A percentile compares a stretch with the other conserved stretches of the same genome.
Evolutionary conservation across 805 yeast species (phyloP).

Genomic region (Zygotorulaspora chibaensis): DNA sequence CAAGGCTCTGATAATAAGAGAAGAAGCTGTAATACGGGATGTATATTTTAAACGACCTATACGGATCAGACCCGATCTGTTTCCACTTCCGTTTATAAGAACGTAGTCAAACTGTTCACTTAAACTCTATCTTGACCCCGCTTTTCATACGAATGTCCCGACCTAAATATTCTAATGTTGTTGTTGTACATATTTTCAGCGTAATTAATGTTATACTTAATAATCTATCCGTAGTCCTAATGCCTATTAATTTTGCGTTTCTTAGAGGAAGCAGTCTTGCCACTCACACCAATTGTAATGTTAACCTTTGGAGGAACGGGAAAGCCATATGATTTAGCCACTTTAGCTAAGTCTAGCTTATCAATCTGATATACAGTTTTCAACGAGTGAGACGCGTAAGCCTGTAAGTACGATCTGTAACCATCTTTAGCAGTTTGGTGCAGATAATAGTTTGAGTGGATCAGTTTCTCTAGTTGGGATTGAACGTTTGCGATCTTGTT

Average conservation of each 20-base stretch:
- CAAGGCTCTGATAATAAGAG: too few species aligned
- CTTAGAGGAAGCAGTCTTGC: conserved; percentile 45
- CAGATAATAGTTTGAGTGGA: conserved; percentile 86
- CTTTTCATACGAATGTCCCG: neutral
- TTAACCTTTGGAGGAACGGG: conserved; percentile 95
- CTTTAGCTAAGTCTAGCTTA: conserved; percentile 88
- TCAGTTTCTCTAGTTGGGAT: conserved; percentile 84
- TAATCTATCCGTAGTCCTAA: conserved; percentile 6
- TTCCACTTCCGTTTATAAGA: too few species aligned
- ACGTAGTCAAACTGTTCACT: too few species aligned
- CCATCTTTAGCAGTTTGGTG: conserved; percentile 97
- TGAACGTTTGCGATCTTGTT: conserved; percentile 96
- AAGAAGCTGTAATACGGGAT: too few species aligned
- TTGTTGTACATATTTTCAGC: neutral
- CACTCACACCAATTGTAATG: conserved; percentile 91
- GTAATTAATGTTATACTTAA: neutral
- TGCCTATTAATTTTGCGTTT: conserved; percentile 23
- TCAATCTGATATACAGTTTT: conserved; percentile 96
- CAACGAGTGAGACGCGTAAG: conserved; percentile 93
- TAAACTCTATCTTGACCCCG: neutral
- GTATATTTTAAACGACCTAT: too few species aligned
- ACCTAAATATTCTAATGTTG: neutral
- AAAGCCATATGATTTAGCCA: conserved; percentile 93
- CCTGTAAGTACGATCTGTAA: conserved; percentile 92
- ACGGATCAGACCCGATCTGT: too few species aligned